A percentile compares a stretch with the other conserved stretches of the same genome.
Conservation (phyloP, 345 rosid genomes). For the Populus deltoides region DNA sequence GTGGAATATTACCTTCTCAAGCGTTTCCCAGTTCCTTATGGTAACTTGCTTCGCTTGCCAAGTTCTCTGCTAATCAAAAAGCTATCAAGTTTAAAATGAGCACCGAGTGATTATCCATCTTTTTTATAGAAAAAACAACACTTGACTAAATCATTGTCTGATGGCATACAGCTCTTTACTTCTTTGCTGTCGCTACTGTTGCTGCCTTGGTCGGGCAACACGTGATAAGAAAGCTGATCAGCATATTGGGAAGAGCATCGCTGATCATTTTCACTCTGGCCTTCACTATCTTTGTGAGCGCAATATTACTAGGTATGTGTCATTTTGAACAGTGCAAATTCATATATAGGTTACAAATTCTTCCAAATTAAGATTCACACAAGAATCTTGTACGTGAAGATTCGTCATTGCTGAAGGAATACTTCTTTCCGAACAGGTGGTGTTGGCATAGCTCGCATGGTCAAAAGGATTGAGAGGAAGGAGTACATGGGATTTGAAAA, state of each 20-base stretch:
- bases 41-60: constrained; percentile 26
- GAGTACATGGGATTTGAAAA: constrained; percentile 21
- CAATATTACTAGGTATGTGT: constrained; percentile 20
- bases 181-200: constrained; percentile 13
- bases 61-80: background rate
- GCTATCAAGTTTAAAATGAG: background rate
- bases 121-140: too few relatives aligned
- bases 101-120: background rate
- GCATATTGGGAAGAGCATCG: constrained; percentile 23
- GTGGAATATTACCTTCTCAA: constrained; percentile 76
- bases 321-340: too few relatives aligned
- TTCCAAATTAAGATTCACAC: too few relatives aligned
- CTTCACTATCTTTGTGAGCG: constrained; percentile 20
- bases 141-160: background rate
- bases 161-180: constrained; percentile 21
- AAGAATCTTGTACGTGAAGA: background rate
- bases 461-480: constrained; percentile 12
- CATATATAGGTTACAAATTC: too few relatives aligned
- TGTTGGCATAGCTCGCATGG: constrained; percentile 19
- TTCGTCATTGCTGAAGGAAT: background rate
- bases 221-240: constrained; percentile 18
- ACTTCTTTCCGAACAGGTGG: constrained; percentile 15
- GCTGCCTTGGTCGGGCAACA: constrained; percentile 25
- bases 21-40: constrained; percentile 79
- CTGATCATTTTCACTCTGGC: constrained; percentile 23